Conservation (phyloP, 257 asterid genomes). For the Gentiana macrophylla region DNA sequence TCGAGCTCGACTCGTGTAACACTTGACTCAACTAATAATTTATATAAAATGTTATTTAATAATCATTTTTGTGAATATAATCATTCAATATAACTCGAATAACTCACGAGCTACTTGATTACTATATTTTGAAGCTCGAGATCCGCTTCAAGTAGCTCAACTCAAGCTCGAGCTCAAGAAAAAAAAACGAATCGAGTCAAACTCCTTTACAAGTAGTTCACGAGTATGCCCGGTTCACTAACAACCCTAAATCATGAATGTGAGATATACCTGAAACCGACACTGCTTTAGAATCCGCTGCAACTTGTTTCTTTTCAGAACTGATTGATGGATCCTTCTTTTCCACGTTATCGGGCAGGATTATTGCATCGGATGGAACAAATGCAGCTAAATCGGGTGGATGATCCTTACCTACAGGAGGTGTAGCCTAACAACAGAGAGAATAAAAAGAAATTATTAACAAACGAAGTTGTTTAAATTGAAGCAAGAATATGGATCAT, state of each 20-base stretch:
- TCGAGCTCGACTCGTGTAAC: too few relatives aligned
- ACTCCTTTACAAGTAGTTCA: too few relatives aligned
- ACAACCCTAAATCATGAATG: background rate
- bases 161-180: too few relatives aligned
- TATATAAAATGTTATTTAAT: too few relatives aligned
- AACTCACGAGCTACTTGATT: too few relatives aligned
- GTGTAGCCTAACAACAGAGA: conserved; percentile 43
- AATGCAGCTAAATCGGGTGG: conserved; percentile 88
- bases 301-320: conserved; percentile 22
- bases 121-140: too few relatives aligned
- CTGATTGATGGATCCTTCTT: conserved; percentile 26
- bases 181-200: too few relatives aligned
- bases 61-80: too few relatives aligned
- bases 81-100: too few relatives aligned
- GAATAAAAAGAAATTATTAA: background rate
- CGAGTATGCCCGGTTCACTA: too few relatives aligned
- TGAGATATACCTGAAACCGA: conserved; percentile 30
- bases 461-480: background rate
- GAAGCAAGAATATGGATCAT: conserved; percentile 6
- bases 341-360: conserved; percentile 28
- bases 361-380: conserved; percentile 64
- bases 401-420: conserved; percentile 88
- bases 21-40: too few relatives aligned
- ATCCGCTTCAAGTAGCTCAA: too few relatives aligned
- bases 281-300: conserved; percentile 22